phyloP scores from a whole-genome alignment of 768 basidiomycete genomes.

The Rickenella mellea region DNA sequence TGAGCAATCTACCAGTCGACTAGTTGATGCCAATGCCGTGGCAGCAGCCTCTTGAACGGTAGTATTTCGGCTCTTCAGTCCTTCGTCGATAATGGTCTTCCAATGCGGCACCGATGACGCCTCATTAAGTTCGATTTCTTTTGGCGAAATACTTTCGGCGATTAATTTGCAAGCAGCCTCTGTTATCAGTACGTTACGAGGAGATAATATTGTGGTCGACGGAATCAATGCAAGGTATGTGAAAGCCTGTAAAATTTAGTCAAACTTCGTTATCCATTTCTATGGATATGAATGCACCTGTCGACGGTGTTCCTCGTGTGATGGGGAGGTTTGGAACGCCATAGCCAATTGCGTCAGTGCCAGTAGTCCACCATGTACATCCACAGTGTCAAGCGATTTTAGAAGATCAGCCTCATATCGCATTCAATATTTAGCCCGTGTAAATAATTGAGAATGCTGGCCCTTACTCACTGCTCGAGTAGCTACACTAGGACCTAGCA shows the following conservation, averaged over 20 bases:
- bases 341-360: slow-evolving; percentile 64
- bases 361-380: slow-evolving; percentile 77
- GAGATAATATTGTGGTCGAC: slow-evolving; percentile 46
- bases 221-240: slow-evolving; percentile 46
- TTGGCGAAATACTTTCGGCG: slow-evolving; percentile 48
- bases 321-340: no score
- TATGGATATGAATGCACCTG: no score
- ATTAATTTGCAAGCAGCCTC: slow-evolving; percentile 67
- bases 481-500: slow-evolving; percentile 40
- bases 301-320: slow-evolving; percentile 19
- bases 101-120: slow-evolving; percentile 46
- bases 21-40: slow-evolving; percentile 56
- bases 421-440: slow-evolving; percentile 10
- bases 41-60: slow-evolving; percentile 74
- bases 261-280: not conserved
- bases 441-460: not conserved
- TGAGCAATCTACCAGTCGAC: slow-evolving; percentile 58
- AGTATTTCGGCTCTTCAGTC: slow-evolving; percentile 55
- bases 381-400: slow-evolving; percentile 53
- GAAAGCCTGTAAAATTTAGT: slow-evolving; percentile 46
- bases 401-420: slow-evolving; percentile 41
- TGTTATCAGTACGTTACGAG: slow-evolving; percentile 64
- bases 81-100: slow-evolving; percentile 59
- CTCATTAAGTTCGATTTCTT: slow-evolving; percentile 35
- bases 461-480: slow-evolving; percentile 42